Percentiles rank a stretch among this genome's conserved stretches.
Conservation (phyloP, 129 eudicot species). For the Scalesia atractyloides region DNA sequence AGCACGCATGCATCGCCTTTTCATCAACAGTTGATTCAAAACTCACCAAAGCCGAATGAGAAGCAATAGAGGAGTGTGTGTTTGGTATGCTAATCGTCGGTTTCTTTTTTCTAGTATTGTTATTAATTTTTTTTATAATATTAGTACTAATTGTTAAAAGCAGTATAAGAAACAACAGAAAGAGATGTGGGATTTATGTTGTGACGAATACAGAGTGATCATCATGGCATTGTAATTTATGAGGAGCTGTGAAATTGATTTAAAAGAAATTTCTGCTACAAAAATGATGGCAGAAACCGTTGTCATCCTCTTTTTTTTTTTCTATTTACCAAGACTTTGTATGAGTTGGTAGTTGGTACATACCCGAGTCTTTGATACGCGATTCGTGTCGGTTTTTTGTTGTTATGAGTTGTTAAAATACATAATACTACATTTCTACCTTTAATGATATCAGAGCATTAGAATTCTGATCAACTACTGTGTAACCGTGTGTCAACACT, state of each 20-base stretch:
- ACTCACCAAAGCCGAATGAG: constrained; percentile 79
- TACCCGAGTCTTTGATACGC: not conserved
- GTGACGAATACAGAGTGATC: constrained; percentile 27
- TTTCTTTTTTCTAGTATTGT: constrained; percentile 23
- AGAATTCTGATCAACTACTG: too few species aligned
- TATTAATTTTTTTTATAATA: constrained; percentile 13
- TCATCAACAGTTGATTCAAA: constrained; percentile 56
- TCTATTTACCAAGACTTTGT: not conserved
- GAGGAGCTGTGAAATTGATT: constrained; percentile 29
- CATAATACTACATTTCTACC: too few species aligned
- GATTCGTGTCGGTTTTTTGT: too few species aligned
- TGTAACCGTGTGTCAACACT: too few species aligned
- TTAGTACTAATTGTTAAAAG: constrained; percentile 26
- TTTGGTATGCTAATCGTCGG: constrained; percentile 24
- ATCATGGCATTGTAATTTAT: constrained; percentile 38
- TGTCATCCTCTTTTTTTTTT: too few species aligned
- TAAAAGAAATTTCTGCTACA: constrained; percentile 30
- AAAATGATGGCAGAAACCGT: not conserved
- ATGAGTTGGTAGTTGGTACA: not conserved
- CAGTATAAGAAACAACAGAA: constrained; percentile 37
- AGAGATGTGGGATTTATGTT: constrained; percentile 30
- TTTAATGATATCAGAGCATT: too few species aligned
- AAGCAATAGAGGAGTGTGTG: constrained; percentile 38
- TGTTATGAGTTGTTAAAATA: too few species aligned
- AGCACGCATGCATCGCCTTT: constrained; percentile 76